phyloP scores from a whole-genome alignment of 495 filamentous ascomycete species.

The Xylaria curta region DNA sequence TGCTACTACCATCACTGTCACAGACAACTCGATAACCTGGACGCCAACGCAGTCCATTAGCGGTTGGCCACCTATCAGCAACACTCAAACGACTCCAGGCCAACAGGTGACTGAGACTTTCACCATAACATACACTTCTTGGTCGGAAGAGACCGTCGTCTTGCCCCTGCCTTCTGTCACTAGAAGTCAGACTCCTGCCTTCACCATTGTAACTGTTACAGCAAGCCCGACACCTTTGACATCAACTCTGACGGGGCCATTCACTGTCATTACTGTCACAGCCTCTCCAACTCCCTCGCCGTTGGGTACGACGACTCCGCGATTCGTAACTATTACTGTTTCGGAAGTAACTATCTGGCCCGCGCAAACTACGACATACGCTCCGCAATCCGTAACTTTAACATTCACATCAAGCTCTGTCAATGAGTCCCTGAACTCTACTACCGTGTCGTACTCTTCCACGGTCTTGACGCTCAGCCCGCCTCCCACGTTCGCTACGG shows the following conservation, averaged over 20 bases:
- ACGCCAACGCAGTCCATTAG: conserved; percentile 20
- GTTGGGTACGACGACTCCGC: background rate
- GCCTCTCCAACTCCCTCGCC: conserved; percentile 1
- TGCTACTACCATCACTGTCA: conserved; percentile 26
- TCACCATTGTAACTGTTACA: conserved; percentile 23
- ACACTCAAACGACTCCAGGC: conserved; percentile 1
- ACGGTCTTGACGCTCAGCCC: conserved; percentile 25
- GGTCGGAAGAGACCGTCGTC: conserved; percentile 17
- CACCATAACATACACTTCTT: conserved; percentile 24
- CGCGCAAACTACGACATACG: background rate
- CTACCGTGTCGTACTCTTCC: conserved; percentile 25
- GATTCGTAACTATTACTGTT: conserved; percentile 26
- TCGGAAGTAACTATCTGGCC: conserved; percentile 28
- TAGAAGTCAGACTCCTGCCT: background rate
- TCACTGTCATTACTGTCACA: conserved; percentile 26
- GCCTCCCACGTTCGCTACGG: conserved; percentile 20
- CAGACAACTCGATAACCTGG: conserved; percentile 24
- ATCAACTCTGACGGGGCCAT: background rate
- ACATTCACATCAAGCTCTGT: conserved; percentile 27
- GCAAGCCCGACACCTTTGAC: conserved; percentile 3
- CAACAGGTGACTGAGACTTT: conserved; percentile 24
- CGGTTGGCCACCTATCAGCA: conserved; percentile 18
- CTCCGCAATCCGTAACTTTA: conserved; percentile 23
- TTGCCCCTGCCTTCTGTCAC: background rate
- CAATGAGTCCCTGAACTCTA: conserved; percentile 27